Evolutionary conservation across 352 stramenopile species (phyloP).

Genomic region (Phytophthora nicotianae): DNA sequence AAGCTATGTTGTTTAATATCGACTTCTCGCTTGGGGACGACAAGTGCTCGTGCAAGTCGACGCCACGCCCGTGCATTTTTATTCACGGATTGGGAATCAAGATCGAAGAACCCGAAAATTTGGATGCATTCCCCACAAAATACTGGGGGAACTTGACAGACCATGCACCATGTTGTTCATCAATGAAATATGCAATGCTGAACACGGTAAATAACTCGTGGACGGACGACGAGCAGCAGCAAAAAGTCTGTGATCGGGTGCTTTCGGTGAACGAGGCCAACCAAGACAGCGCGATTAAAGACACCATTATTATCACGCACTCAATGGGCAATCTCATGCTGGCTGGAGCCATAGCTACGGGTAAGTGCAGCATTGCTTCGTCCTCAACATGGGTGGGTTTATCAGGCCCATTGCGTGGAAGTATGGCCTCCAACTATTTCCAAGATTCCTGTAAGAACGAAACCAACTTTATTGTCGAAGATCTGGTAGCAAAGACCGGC

Average conservation of each 20-base stretch:
- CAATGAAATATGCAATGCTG: slow-evolving; percentile 36
- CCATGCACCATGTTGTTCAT: slow-evolving; percentile 44
- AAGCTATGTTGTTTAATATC: slow-evolving; percentile 18
- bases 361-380: slow-evolving; percentile 26
- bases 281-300: slow-evolving; percentile 20
- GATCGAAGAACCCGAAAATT: slow-evolving; percentile 13
- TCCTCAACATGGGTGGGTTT: slow-evolving; percentile 43
- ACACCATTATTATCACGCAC: slow-evolving; percentile 50
- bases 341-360: slow-evolving; percentile 33
- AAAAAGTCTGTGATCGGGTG: slow-evolving; percentile 39
- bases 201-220: slow-evolving; percentile 43
- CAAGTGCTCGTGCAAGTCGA: slow-evolving; percentile 19
- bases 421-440: slow-evolving; percentile 50
- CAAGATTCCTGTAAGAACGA: slow-evolving; percentile 40
- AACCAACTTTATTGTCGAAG: slow-evolving; percentile 25
- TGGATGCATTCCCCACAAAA: slow-evolving; percentile 7
- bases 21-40: slow-evolving; percentile 11
- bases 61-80: slow-evolving; percentile 20
- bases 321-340: slow-evolving; percentile 51
- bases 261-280: slow-evolving; percentile 28
- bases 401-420: slow-evolving; percentile 42
- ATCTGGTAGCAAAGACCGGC: slow-evolving; percentile 27
- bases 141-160: slow-evolving; percentile 47
- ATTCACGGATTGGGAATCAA: slow-evolving; percentile 34
- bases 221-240: slow-evolving; percentile 35